Conservation (phyloP, 2,329 filamentous ascomycete genomes). For the Claviceps arundinis region DNA sequence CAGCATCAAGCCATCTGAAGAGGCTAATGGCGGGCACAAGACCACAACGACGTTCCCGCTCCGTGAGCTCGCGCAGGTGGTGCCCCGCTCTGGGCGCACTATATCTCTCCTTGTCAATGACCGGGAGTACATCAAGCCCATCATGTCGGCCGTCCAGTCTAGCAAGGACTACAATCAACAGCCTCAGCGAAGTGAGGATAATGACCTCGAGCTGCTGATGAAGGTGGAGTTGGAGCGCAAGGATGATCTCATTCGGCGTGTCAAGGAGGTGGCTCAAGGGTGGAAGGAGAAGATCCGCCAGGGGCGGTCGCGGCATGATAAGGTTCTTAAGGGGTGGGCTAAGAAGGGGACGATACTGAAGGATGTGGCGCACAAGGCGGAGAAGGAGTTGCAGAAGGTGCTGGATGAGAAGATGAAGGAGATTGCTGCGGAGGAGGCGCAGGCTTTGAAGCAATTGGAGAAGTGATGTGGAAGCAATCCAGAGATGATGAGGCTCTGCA, state of each 20-base stretch:
- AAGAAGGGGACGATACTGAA: constrained; percentile 28
- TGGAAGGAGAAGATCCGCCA: constrained; percentile 38
- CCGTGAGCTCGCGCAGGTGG: constrained; percentile 41
- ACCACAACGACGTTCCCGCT: constrained; percentile 27
- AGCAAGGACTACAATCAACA: constrained; percentile 46
- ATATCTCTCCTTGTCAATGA: constrained; percentile 30
- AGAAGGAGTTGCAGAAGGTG: constrained; percentile 32
- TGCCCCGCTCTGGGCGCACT: constrained; percentile 30
- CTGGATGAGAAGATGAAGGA: constrained; percentile 40
- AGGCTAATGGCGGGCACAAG: constrained; percentile 3
- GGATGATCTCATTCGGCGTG: constrained; percentile 30
- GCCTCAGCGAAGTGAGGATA: constrained; percentile 43
- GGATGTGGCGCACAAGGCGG: constrained; percentile 36
- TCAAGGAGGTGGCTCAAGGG: constrained; percentile 32
- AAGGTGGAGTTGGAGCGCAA: constrained; percentile 38
- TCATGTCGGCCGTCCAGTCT: constrained; percentile 41
- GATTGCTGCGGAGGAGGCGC: constrained; percentile 37
- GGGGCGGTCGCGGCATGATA: constrained; percentile 33
- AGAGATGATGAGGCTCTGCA: no score
- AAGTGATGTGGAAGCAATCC: constrained; percentile 5
- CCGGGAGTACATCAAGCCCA: constrained; percentile 34
- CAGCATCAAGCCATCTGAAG: constrained; percentile 16
- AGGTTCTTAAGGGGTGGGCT: constrained; percentile 35
- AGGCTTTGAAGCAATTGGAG: constrained; percentile 28
- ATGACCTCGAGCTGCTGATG: constrained; percentile 44